Base-by-base conservation (phyloP, 1,284 basidiomycete species). In the Puccinia horiana region DNA sequence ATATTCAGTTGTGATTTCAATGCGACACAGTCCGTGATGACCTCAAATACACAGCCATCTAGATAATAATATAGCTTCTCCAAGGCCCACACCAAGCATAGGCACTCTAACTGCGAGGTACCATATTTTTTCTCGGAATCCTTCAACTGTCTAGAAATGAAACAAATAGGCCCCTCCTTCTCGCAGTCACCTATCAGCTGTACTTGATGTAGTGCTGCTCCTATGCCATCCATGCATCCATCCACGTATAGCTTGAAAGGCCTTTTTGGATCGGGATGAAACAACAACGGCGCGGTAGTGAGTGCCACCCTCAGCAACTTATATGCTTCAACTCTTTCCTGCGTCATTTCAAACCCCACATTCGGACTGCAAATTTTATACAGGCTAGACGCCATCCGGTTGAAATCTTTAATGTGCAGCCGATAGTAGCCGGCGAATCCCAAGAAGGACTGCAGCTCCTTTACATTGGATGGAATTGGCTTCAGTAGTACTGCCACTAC, bases 381-480 rank as follows among this genome's bases (percentile, higher is more conserved):
- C 2, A 77, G 44, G 8, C 23, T 5, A 23, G 23, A n/a, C 1
- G 76, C n/a, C 6, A 77, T n/a, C 12, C 11, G n/a, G 9, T 29
- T 32, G 29, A 58, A 65, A 23, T 77, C 35, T 26, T 77, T 65
- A 16, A 77, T 37, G n/a, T 77, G 47, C 14, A n/a, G 40, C 26
- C 76, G 4, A 16, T 77, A 67, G 47, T 77, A 77, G 35, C 76
- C 32, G 26, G 56, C 18, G 16, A 77, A 65, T 0, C 76, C 76
- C 8, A 77, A 6, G 14, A 77, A 77, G 2, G 18, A 40, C n/a
- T 44, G 40, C 37, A 32, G 18, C 16, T 77, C 54, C 29, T 77
- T 77, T 1, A 77, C 54, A 6, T 3, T 47, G 0, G 20, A 14
- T 0, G 61, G 76, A 9, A 65, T 26, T 9, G 54, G 54, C 26